Percentiles rank a stretch among this genome's conserved stretches.
phyloP scores from a whole-genome alignment of 768 basidiomycete genomes.

The Tylopilus vinaceipallidus region DNA sequence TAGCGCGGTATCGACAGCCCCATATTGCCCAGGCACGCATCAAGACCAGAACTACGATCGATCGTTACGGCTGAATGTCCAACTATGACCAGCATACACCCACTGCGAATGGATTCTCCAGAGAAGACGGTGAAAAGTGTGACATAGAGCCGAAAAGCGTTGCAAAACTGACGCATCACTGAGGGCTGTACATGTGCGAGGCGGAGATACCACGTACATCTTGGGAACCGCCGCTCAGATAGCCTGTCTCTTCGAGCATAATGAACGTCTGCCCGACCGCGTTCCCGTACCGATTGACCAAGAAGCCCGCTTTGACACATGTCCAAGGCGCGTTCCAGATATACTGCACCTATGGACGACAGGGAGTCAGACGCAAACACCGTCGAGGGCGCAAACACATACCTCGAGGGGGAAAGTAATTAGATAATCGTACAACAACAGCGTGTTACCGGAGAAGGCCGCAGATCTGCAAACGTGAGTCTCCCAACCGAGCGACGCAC shows the following conservation, averaged over 20 bases:
- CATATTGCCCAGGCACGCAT: conserved; percentile 21
- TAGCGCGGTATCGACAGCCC: conserved; percentile 10
- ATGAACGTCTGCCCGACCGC: conserved; percentile 14
- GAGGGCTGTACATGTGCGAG: not conserved
- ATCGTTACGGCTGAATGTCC: not conserved
- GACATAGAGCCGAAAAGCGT: conserved; percentile 2
- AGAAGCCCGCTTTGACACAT: conserved; percentile 11
- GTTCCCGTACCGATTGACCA: conserved; percentile 19
- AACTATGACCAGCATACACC: not conserved
- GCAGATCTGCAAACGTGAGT: not conserved
- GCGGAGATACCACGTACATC: not conserved
- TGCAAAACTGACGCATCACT: conserved; percentile 4
- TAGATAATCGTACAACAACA: conserved; percentile 14
- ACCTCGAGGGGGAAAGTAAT: conserved; percentile 14
- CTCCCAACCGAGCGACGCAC: not conserved
- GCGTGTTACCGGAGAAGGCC: not conserved
- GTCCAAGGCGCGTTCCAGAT: conserved; percentile 20
- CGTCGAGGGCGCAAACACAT: not conserved
- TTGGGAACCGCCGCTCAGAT: not conserved
- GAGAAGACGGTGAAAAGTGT: conserved; percentile 8
- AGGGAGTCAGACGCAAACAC: not conserved
- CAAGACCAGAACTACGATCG: conserved; percentile 14
- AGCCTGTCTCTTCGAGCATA: conserved; percentile 1
- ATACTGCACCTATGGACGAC: conserved; percentile 7
- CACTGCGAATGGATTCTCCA: conserved; percentile 11